Evolutionary conservation across 179 eudicot species (phyloP).

Genomic region (Gypsophila paniculata): DNA sequence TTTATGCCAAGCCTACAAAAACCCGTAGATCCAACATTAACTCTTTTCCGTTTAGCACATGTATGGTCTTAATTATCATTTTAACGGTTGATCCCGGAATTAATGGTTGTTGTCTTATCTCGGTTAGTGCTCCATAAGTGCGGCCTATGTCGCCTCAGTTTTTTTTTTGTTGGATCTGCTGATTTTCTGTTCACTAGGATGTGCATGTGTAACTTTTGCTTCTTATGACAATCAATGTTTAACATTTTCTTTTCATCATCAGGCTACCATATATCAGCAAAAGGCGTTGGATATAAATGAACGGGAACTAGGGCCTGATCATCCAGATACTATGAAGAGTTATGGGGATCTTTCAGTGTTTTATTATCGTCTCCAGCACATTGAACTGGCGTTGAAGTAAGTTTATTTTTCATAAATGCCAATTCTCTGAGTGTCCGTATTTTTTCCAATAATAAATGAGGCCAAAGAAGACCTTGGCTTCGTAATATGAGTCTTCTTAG

Average conservation of each 20-base stretch:
- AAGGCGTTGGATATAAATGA: constrained; percentile 96
- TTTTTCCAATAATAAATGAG: neutral
- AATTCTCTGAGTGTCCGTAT: neutral
- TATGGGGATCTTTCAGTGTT: constrained; percentile 99
- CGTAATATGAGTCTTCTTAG: neutral
- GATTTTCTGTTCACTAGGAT: neutral
- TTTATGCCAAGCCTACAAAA: neutral
- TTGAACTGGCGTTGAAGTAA: constrained; percentile 93
- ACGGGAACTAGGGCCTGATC: constrained; percentile 98
- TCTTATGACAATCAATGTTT: neutral
- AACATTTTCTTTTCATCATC: constrained; percentile 20
- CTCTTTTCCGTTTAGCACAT: neutral
- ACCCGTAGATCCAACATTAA: neutral
- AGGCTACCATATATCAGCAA: constrained; percentile 96
- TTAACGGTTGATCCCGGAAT: too few relatives aligned
- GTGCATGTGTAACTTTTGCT: neutral
- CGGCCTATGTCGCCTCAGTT: too few relatives aligned
- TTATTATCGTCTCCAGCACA: constrained; percentile 95
- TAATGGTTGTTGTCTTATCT: too few relatives aligned
- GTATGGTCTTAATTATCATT: too few relatives aligned
- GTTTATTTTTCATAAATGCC: constrained; percentile 17
- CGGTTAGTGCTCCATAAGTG: too few relatives aligned
- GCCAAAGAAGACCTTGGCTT: neutral
- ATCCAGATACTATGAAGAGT: constrained; percentile 98
- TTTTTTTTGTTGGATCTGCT: too few relatives aligned